Conservation (phyloP, 2,329 filamentous ascomycete species). For the Botrytis elliptica region DNA sequence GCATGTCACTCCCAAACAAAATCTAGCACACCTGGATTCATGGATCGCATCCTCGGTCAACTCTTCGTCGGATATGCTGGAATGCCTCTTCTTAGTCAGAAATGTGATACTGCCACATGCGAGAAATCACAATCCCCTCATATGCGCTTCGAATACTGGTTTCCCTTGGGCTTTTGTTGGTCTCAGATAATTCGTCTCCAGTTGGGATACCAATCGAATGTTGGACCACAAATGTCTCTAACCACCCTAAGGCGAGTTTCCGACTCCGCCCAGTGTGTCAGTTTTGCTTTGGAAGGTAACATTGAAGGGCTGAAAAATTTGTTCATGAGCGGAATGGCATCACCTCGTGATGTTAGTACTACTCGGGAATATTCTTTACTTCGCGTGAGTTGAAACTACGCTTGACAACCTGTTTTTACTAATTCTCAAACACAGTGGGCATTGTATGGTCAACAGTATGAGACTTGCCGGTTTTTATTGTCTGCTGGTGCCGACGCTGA, state of each 20-base stretch:
- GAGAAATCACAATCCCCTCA: conserved; percentile 10
- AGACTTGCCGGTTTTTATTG: conserved; percentile 18
- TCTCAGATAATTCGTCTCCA: conserved; percentile 22
- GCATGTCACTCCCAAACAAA: conserved; percentile 19
- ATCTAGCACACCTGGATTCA: conserved; percentile 4
- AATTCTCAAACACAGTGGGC: conserved; percentile 4
- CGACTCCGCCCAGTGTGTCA: conserved; percentile 20
- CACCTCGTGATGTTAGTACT: conserved; percentile 19
- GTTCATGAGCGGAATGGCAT: conserved; percentile 17
- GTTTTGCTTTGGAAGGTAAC: conserved; percentile 21
- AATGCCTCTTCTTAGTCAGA: conserved; percentile 12
- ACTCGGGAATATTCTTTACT: conserved; percentile 23
- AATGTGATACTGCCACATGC: conserved; percentile 16
- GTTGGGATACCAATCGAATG: conserved; percentile 17
- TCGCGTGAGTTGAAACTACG: conserved; percentile 10
- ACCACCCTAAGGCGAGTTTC: conserved; percentile 19
- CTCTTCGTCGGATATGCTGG: conserved; percentile 21
- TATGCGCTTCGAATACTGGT: conserved; percentile 22
- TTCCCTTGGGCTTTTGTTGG: conserved; percentile 19
- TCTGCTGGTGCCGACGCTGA: conserved; percentile 19
- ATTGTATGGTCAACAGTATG: conserved; percentile 21
- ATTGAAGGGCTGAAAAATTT: conserved; percentile 24
- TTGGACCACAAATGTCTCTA: conserved; percentile 19
- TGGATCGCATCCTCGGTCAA: conserved; percentile 16
- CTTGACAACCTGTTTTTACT: neutral